A percentile compares a stretch with the other conserved stretches of the same genome.
phyloP scores from a whole-genome alignment of 208 protist genomes.

The Giardia duodenalis region DNA sequence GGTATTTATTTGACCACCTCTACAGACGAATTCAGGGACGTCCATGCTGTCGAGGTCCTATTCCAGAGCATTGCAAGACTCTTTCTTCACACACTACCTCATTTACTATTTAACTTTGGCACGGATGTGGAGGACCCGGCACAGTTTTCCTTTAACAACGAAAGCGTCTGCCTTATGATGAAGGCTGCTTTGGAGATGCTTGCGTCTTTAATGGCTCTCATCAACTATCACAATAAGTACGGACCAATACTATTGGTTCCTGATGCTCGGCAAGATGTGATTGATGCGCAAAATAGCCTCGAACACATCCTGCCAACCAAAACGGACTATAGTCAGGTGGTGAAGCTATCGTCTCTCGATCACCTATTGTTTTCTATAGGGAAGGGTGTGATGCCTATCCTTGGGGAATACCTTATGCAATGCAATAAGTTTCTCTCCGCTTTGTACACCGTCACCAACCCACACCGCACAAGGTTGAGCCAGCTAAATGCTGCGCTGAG shows the following conservation, averaged over 20 bases:
- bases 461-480: background rate
- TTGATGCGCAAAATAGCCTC: background rate
- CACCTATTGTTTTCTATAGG: background rate
- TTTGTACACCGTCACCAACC: background rate
- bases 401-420: background rate
- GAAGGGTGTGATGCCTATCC: background rate
- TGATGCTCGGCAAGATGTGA: background rate
- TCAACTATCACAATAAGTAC: background rate
- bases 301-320: background rate
- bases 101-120: background rate
- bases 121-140: background rate
- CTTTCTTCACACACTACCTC: background rate
- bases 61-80: background rate
- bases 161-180: background rate
- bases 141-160: background rate
- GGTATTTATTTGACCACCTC: background rate
- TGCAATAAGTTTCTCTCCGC: background rate
- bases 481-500: background rate
- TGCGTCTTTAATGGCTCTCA: background rate
- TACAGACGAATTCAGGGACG: background rate
- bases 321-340: background rate
- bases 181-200: background rate
- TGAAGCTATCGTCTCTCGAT: background rate
- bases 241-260: background rate
- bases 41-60: slow-evolving; percentile 1